Base-by-base conservation (phyloP, 768 basidiomycete genomes). In the Macrolepiota albuminosa region DNA sequence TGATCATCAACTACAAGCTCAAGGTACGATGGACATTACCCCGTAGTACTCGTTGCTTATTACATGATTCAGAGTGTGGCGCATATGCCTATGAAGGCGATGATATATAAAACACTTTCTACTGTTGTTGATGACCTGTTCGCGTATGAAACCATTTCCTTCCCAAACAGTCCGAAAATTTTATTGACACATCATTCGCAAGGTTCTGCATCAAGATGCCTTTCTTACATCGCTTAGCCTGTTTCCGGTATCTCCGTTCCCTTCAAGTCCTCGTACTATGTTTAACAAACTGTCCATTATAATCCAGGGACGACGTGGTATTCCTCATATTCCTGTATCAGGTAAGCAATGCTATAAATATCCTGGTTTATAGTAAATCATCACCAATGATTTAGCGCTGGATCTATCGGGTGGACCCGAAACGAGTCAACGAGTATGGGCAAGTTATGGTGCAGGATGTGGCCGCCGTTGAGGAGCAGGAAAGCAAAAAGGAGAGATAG, bases 191-290 rank as follows among this genome's bases (percentile, higher is more conserved):
- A 37, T 40, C 61, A 29, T 64, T 42, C 24, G 59, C 39, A 66
- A 94, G 92, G 39, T 94, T 95, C 73, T 92, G 91, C 68, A 95
- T 96, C 77, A 93, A 93, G 77, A 98, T 98, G 96, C 96, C 96
- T 36, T 84, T 90, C 69, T 80, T 98, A 48, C 95, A 98, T 71
- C 87, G 95, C 58, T 77, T 98, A 58, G 90, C 90, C 4, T 92
- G 90, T 73, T 93, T 92, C 86, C 83, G 78, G 78, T 78, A 71
- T 67, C 67, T 64, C 63, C 46, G 54, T 63, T 59, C 68, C 59
- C 50, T 4, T 13, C 65, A 65, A 66, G 59, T 63, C 21, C 50
- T 48, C 58, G 59, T 62, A 63, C 62, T 58, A 63, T 60, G 61
- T 61, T 56, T 64, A 26, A 56, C 62, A 64, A 64, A 53, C 67